Percentiles rank a stretch among this genome's conserved stretches.
Evolutionary conservation across 1,139 yeast species (phyloP).

Genomic region (Yamadazyma kanchanaburiensis): DNA sequence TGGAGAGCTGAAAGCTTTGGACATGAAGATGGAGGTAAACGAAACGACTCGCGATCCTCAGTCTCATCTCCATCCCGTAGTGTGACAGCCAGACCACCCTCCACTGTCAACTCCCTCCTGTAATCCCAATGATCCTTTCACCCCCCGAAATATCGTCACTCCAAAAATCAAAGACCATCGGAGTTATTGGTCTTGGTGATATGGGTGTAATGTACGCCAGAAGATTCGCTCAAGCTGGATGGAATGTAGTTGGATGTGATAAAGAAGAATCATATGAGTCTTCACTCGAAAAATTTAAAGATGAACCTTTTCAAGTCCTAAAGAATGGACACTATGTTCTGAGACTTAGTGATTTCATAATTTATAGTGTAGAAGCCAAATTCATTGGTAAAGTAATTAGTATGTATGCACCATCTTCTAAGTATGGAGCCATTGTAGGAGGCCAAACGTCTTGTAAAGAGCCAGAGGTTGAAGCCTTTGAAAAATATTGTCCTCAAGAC

Average conservation of each 20-base stretch:
- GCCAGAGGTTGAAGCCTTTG: conserved; percentile 88
- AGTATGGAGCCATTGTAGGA: conserved; percentile 88
- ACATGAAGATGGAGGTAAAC: no score
- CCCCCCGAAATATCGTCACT: conserved; percentile 12
- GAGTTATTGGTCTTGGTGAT: conserved; percentile 94
- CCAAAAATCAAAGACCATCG: conserved; percentile 51
- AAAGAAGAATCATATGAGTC: conserved; percentile 61
- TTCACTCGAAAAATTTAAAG: conserved; percentile 37
- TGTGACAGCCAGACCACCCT: no score
- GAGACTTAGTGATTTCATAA: conserved; percentile 72
- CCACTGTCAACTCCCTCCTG: no score
- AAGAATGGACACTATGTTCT: conserved; percentile 82
- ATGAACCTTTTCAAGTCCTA: conserved; percentile 52
- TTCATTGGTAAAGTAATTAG: conserved; percentile 69
- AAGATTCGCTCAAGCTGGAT: conserved; percentile 75
- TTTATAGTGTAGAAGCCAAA: conserved; percentile 90
- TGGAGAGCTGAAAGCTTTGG: conserved; percentile 73
- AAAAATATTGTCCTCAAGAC: conserved; percentile 67
- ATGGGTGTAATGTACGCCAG: conserved; percentile 91
- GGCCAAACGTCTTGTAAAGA: conserved; percentile 96
- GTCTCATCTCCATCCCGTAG: no score
- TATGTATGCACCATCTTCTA: conserved; percentile 81
- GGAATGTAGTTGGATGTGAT: conserved; percentile 92
- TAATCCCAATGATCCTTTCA: no score
- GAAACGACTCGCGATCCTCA: no score